Conservation (phyloP, 352 stramenopile genomes). For the Globisporangium apiculatum region DNA sequence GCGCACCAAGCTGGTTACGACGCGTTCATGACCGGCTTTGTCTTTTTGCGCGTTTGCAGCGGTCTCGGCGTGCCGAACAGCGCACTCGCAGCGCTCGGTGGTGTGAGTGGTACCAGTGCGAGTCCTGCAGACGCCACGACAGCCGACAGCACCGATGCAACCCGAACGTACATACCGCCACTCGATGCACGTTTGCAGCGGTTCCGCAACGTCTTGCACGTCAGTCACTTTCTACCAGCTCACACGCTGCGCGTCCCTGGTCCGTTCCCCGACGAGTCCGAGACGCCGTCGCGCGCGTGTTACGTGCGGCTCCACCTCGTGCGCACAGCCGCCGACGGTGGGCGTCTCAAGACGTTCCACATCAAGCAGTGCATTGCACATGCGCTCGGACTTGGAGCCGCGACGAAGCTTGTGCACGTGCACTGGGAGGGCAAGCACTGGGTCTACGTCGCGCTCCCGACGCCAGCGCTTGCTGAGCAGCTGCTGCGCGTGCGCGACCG, state of each 20-base stretch:
- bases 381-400: slow-evolving; percentile 28
- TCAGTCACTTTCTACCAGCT: slow-evolving; percentile 59
- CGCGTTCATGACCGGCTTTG: slow-evolving; percentile 71
- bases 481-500: slow-evolving; percentile 28
- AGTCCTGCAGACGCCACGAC: neutral
- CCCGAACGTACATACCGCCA: neutral
- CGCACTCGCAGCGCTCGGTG: slow-evolving; percentile 26
- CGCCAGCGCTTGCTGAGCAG: slow-evolving; percentile 22
- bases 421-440: slow-evolving; percentile 44
- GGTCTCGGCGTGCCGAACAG: slow-evolving; percentile 54
- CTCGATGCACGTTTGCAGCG: slow-evolving; percentile 19
- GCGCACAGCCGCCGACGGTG: slow-evolving; percentile 27
- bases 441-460: slow-evolving; percentile 47
- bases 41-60: slow-evolving; percentile 63
- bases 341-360: slow-evolving; percentile 53
- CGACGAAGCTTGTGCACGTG: slow-evolving; percentile 34
- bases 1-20: slow-evolving; percentile 75
- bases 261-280: slow-evolving; percentile 29
- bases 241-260: slow-evolving; percentile 35
- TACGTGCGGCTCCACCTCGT: slow-evolving; percentile 54
- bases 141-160: neutral
- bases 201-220: slow-evolving; percentile 39
- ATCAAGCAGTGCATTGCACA: slow-evolving; percentile 67
- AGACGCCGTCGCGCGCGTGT: slow-evolving; percentile 37
- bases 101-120: neutral